phyloP scores from a whole-genome alignment of 176 grass and related monocot species.

The Microstegium vimineum region DNA sequence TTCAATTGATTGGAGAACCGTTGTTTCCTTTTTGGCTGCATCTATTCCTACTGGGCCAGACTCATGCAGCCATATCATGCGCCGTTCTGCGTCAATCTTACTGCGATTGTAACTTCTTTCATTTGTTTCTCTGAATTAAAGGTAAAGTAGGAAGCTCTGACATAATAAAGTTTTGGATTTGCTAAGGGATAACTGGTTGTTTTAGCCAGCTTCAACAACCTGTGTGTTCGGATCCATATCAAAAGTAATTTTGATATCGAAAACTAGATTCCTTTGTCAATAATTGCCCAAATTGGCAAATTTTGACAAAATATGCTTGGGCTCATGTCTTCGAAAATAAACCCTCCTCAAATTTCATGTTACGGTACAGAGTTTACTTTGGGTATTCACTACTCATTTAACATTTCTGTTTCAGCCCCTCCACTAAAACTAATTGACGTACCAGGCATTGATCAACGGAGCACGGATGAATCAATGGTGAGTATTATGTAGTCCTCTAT shows the following conservation, averaged over 20 bases:
- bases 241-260: not conserved
- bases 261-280: slow-evolving; percentile 1
- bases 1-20: not conserved
- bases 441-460: slow-evolving; percentile 75
- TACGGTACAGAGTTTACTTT: not conserved
- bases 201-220: too few species aligned
- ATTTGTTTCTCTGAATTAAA: too few species aligned
- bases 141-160: too few species aligned
- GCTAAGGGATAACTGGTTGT: too few species aligned
- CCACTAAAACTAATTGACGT: slow-evolving; percentile 78
- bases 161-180: too few species aligned
- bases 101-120: too few species aligned
- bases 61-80: not conserved
- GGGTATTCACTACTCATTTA: slow-evolving; percentile 6
- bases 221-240: not conserved
- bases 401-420: slow-evolving; percentile 54
- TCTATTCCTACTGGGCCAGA: not conserved
- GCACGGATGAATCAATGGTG: slow-evolving; percentile 67
- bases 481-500: slow-evolving; percentile 2
- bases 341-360: not conserved
- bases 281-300: not conserved
- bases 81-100: not conserved
- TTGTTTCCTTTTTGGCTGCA: too few species aligned
- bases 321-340: not conserved
- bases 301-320: slow-evolving; percentile 3